These are phyloP conservation scores for Talaromyces ruber DNA, from an alignment of 495 filamentous ascomycete species.

Conservation along the genomic window DNA sequence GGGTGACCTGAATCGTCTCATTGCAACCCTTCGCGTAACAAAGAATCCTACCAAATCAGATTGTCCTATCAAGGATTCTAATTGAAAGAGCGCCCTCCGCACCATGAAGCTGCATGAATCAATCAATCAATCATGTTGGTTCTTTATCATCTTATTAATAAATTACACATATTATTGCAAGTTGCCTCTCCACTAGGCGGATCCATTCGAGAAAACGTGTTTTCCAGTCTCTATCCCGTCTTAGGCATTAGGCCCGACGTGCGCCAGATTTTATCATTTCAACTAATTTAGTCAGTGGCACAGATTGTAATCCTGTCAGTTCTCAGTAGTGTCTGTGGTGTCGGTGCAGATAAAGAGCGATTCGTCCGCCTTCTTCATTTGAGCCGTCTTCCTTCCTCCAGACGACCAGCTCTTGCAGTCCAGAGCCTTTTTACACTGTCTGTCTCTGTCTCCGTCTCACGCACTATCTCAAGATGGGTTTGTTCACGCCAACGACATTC, in stretches of 20 bases:
- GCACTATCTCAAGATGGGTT: constrained; percentile 3
- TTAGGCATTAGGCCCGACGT: neutral
- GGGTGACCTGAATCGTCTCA: neutral
- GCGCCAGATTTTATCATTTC: neutral
- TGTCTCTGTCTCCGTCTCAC: neutral
- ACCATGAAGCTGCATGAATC: too few relatives aligned
- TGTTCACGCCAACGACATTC: neutral
- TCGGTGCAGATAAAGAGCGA: neutral
- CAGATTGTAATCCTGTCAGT: neutral
- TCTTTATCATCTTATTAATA: neutral
- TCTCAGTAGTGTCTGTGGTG: neutral
- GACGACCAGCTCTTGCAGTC: neutral
- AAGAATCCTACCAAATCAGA: neutral
- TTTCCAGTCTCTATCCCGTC: neutral
- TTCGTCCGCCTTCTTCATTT: neutral
- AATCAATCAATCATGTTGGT: neutral
- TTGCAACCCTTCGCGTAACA: neutral
- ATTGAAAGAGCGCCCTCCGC: neutral
- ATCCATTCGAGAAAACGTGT: neutral
- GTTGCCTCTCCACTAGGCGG: neutral
- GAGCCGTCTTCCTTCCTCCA: neutral
- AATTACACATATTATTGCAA: neutral
- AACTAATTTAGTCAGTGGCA: neutral
- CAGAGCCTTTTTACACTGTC: neutral
- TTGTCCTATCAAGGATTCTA: neutral